phyloP scores from a whole-genome alignment of 371 early-diverging fungal genomes.

The Mucor plumbeus region DNA sequence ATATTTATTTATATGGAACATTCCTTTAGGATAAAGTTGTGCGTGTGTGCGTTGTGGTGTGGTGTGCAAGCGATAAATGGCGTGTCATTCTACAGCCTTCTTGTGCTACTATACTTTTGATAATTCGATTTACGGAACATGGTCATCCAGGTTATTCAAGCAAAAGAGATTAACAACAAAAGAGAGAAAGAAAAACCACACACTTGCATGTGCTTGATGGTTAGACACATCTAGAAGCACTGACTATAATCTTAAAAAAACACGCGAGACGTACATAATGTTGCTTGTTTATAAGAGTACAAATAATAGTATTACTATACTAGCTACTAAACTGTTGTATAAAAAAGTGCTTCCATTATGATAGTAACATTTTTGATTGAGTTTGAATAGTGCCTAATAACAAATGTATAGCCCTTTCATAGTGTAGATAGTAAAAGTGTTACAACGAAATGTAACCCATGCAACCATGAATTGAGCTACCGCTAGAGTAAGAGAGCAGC shows the following conservation, averaged over 20 bases:
- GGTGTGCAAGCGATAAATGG: neutral
- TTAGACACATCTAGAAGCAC: neutral
- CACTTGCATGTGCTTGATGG: neutral
- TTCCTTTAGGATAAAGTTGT: neutral
- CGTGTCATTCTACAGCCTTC: neutral
- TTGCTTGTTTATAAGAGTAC: neutral
- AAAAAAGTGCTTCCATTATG: conserved; percentile 3
- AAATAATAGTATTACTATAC: neutral
- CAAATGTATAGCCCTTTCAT: neutral
- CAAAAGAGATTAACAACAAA: too few species aligned
- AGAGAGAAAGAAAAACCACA: neutral
- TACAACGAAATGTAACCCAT: neutral
- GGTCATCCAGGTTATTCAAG: too few species aligned
- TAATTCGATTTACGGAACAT: neutral
- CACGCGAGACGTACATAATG: neutral
- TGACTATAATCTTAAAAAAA: neutral
- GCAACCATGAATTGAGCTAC: neutral
- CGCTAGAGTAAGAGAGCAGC: too few species aligned
- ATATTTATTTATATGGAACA: too few species aligned
- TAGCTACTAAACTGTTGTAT: neutral
- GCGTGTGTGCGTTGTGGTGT: neutral
- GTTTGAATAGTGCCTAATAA: neutral
- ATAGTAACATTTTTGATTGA: neutral
- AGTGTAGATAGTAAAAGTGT: neutral
- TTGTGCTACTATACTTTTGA: neutral